These are phyloP conservation scores for Ziziphus jujuba DNA, from an alignment of 306 rosid genomes.

Conservation along the genomic window DNA sequence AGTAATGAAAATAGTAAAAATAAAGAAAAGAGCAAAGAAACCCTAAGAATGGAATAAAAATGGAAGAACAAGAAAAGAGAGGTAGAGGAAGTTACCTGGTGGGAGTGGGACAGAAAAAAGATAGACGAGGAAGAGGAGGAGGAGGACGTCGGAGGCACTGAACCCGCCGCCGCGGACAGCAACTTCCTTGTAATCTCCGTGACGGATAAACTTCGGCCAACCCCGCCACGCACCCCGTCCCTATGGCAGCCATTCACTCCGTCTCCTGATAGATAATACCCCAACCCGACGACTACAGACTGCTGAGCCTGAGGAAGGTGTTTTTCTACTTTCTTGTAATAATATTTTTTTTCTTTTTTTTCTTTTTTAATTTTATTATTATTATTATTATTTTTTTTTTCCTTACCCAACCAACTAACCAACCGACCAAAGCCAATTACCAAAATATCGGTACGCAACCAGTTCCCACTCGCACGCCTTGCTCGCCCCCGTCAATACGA, in stretches of 20 bases:
- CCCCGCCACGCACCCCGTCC: conserved; percentile 19
- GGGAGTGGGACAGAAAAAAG: conserved; percentile 19
- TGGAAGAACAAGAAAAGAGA: background rate
- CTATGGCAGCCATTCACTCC: conserved; percentile 31
- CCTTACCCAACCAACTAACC: too few species aligned
- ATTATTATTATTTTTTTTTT: too few species aligned
- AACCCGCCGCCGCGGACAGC: conserved; percentile 17
- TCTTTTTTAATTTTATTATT: too few species aligned
- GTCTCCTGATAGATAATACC: background rate
- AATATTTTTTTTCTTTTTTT: too few species aligned
- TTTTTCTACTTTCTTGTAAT: too few species aligned
- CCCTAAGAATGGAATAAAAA: background rate
- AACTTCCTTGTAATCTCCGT: conserved; percentile 12
- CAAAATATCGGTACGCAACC: too few species aligned
- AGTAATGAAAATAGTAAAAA: background rate
- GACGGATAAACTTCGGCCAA: conserved; percentile 21
- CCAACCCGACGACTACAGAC: too few species aligned
- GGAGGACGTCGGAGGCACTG: conserved; percentile 22
- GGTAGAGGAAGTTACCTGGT: conserved; percentile 31
- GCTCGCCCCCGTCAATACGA: too few species aligned
- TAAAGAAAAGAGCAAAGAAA: background rate
- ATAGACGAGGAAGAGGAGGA: conserved; percentile 15
- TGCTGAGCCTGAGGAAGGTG: too few species aligned
- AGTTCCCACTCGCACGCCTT: too few species aligned
- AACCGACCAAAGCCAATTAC: too few species aligned